Evolutionary conservation across 2,329 filamentous ascomycete genomes (phyloP).

Genomic region (Teratosphaeria zuluensis): DNA sequence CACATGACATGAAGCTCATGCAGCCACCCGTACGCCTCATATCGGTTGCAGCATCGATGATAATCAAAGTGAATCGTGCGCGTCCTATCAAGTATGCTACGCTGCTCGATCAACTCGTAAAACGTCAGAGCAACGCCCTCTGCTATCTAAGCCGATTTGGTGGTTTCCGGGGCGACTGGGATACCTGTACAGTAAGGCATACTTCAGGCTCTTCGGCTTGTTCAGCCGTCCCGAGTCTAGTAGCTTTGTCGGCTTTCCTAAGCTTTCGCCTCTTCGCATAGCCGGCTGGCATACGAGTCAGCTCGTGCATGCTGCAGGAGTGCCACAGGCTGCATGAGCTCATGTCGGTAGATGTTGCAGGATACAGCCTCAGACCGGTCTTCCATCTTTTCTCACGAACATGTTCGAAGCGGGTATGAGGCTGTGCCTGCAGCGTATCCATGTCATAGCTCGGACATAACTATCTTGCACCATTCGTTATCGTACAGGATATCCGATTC

Average conservation of each 20-base stretch:
- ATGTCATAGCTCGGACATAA: too few species aligned
- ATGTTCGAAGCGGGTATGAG: not conserved
- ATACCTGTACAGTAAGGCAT: not conserved
- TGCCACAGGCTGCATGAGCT: not conserved
- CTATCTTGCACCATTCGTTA: not conserved
- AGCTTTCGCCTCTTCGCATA: not conserved
- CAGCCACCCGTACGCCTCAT: not conserved
- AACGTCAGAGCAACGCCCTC: not conserved
- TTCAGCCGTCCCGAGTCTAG: not conserved
- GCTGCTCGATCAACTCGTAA: not conserved
- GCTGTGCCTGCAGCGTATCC: not conserved
- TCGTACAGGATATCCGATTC: not conserved
- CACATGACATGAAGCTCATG: not conserved
- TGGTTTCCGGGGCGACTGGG: not conserved
- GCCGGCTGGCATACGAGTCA: not conserved
- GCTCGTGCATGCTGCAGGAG: not conserved
- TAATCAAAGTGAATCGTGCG: not conserved
- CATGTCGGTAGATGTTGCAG: not conserved
- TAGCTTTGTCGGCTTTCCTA: not conserved
- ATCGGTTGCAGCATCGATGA: not conserved
- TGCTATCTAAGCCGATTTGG: not conserved
- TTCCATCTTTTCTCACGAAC: not conserved
- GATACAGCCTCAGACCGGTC: not conserved
- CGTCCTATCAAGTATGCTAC: not conserved
- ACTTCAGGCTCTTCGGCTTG: not conserved